Percentiles rank a stretch among this genome's conserved stretches.
Evolutionary conservation across 768 basidiomycete species (phyloP).

Genomic region (Lactifluus pinguis): DNA sequence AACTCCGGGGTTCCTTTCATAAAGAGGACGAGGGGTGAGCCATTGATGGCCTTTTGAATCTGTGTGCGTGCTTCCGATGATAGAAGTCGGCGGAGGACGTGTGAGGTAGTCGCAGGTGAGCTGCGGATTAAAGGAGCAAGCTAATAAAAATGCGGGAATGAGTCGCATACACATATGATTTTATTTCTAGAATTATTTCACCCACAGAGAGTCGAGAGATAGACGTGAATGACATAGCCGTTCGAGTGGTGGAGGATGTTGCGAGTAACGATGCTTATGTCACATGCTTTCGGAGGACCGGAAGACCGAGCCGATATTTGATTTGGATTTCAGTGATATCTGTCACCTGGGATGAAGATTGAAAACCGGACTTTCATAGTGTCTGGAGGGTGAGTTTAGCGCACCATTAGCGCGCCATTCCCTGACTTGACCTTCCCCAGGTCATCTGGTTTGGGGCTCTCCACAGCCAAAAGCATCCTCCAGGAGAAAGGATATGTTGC

Average conservation of each 20-base stretch:
- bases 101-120: slow-evolving; percentile 20
- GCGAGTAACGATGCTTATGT: neutral
- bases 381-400: slow-evolving; percentile 42
- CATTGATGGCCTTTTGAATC: slow-evolving; percentile 65
- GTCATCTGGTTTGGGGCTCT: slow-evolving; percentile 49
- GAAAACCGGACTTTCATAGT: slow-evolving; percentile 45
- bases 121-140: slow-evolving; percentile 14
- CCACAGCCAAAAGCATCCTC: slow-evolving; percentile 40
- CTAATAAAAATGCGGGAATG: neutral
- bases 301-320: too few relatives aligned
- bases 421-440: slow-evolving; percentile 23
- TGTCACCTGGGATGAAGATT: slow-evolving; percentile 34
- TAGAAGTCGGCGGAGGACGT: slow-evolving; percentile 39
- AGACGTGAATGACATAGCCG: neutral
- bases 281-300: neutral
- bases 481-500: slow-evolving; percentile 27
- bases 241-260: neutral
- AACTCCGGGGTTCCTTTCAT: slow-evolving; percentile 91
- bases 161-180: neutral
- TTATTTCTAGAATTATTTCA: neutral
- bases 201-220: slow-evolving; percentile 8
- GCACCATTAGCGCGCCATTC: neutral
- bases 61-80: slow-evolving; percentile 51
- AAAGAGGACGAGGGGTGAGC: slow-evolving; percentile 84
- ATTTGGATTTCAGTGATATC: too few relatives aligned